Evolutionary conservation across 1,284 basidiomycete genomes (phyloP).

Genomic region (Coriolopsis trogii): DNA sequence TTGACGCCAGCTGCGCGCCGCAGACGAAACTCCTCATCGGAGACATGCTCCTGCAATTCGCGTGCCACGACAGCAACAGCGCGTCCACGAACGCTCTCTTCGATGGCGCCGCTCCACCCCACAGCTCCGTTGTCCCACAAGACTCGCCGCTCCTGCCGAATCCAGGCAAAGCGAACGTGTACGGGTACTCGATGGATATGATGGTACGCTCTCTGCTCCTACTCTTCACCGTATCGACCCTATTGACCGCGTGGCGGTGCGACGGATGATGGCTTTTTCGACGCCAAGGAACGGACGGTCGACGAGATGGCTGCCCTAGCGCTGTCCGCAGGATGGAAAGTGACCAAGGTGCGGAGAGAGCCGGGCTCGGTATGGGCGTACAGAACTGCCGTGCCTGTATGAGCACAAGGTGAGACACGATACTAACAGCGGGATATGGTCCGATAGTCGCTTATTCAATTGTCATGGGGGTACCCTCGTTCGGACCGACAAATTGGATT

Average conservation of each 20-base stretch:
- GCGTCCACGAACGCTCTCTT: neutral
- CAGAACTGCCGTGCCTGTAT: constrained; percentile 17
- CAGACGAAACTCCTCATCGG: constrained; percentile 62
- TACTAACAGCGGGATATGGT: too few species aligned
- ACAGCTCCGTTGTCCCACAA: constrained; percentile 35
- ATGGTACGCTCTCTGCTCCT: constrained; percentile 43
- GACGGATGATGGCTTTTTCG: constrained; percentile 18
- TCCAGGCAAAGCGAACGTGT: constrained; percentile 63
- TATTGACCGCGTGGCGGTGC: too few species aligned
- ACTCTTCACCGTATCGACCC: neutral
- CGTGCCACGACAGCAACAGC: constrained; percentile 42
- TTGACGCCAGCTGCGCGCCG: constrained; percentile 26
- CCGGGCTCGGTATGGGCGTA: constrained; percentile 23
- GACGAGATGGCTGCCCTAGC: constrained; percentile 57
- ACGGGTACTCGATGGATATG: constrained; percentile 69
- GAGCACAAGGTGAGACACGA: neutral
- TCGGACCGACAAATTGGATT: too few species aligned
- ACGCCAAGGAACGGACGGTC: constrained; percentile 54
- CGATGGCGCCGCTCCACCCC: neutral
- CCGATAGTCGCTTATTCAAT: too few species aligned
- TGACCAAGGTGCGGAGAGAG: constrained; percentile 53
- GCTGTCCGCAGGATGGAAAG: constrained; percentile 64
- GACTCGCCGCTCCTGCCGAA: constrained; percentile 57
- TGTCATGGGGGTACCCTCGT: too few species aligned
- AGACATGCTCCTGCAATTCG: constrained; percentile 65